Conservation (phyloP, 1,284 basidiomycete genomes). For the Tilletia caries region DNA sequence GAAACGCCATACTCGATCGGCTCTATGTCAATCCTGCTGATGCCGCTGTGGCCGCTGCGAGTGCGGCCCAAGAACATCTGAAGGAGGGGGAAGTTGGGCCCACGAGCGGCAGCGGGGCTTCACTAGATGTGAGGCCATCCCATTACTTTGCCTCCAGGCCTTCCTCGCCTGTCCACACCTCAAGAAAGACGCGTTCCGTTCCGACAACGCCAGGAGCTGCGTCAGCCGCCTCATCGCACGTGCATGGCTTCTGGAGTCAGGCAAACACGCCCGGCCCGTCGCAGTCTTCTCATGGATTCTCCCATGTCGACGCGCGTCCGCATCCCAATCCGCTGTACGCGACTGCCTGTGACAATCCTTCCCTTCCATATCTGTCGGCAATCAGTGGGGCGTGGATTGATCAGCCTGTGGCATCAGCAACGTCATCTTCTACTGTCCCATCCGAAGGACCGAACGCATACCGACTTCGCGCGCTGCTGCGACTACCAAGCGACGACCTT, state of each 20-base stretch:
- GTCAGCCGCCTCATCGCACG: not conserved
- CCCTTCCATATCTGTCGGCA: not conserved
- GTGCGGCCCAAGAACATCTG: not conserved
- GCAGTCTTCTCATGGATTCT: not conserved
- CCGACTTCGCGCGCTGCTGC: constrained; percentile 43
- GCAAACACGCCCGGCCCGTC: too few species aligned
- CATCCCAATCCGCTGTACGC: constrained; percentile 6
- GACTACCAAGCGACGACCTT: constrained; percentile 46
- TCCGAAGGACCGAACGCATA: constrained; percentile 21
- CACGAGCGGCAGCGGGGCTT: not conserved
- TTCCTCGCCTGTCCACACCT: not conserved
- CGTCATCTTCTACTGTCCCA: not conserved
- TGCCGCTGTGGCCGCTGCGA: not conserved
- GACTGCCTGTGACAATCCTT: constrained; percentile 3
- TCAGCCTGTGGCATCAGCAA: not conserved
- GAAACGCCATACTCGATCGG: not conserved
- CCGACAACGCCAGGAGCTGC: not conserved
- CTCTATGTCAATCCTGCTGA: not conserved
- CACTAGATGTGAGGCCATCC: not conserved
- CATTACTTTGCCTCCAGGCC: constrained; percentile 3
- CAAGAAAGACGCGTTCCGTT: not conserved
- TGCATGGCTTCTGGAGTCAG: too few species aligned
- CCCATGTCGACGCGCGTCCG: not conserved
- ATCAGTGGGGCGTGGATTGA: constrained; percentile 11
- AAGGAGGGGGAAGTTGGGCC: not conserved